Evolutionary conservation across 2,329 filamentous ascomycete genomes (phyloP), one percentile per base, ranked within the genome.

Genomic region (Fusarium robinianum): DNA sequence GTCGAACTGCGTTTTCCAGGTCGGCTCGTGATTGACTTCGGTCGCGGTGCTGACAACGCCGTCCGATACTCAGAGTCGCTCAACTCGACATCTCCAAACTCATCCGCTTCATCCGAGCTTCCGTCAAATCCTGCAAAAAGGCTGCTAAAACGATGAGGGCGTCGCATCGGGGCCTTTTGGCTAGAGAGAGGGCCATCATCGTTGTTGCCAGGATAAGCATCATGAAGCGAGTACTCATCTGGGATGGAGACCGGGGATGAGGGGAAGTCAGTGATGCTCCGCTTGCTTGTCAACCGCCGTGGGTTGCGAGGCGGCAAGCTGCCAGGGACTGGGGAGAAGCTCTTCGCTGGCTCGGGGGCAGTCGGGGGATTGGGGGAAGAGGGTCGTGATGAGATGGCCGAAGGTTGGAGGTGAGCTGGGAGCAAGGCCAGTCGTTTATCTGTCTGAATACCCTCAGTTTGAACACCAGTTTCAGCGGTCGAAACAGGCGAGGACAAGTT

Each of bases 391-490:
- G 77, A 73, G 49, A 95, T 87, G 12, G 84, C 77, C 1, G 88
- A 92, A 1, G 90, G 90, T 42, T 90, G 83, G 22, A 96, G 76
- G 62, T 94, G 87, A 2, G 82, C 73, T 10, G 90, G 89, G 17
- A 96, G 75, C 55, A 83, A 84, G 49, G 86, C 81, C 30, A 89
- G 72, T 49, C 90, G 81, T 70, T 83, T 81, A 63, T 95, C 91
- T 5, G 95, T 81, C 41, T 88, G 81, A 45, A 97, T 96, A 46
- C 89, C 88, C 57, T 97, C 91, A 0, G 94, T 99, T 72, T 99
- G 94, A 45, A 91, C 71, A 3, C 66, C 64, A 8, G 64, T 78
- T 3, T 70, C 65, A 3, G 31, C 45, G 3, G 57, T 65, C 4
- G 51, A 46, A 12, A 48, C 47, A 3, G 57, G 36, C 9, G 53